Conservation (phyloP, 2,329 filamentous ascomycete genomes). For the Pseudogymnoascus sp. region DNA sequence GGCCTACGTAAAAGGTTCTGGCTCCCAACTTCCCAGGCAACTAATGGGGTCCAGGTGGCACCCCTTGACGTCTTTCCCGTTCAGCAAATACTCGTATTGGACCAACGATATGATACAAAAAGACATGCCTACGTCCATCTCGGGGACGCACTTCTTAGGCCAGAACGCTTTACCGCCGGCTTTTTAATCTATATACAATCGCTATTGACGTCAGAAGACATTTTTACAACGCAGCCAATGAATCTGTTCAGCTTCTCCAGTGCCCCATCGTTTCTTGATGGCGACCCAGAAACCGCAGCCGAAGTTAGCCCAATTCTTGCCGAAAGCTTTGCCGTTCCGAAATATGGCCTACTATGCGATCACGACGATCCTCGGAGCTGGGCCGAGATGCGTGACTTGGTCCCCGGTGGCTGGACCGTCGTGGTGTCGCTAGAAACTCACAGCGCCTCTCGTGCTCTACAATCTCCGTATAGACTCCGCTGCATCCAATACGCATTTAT, state of each 20-base stretch:
- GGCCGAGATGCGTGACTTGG: neutral
- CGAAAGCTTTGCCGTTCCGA: constrained; percentile 13
- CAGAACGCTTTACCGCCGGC: neutral
- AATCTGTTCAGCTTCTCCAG: constrained; percentile 16
- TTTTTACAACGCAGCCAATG: constrained; percentile 9
- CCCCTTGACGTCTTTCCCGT: neutral
- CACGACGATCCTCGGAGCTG: neutral
- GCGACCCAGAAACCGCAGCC: neutral
- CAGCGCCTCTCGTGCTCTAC: neutral
- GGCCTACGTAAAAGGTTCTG: neutral
- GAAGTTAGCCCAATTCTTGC: constrained; percentile 14
- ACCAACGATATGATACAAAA: neutral
- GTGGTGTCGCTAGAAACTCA: neutral
- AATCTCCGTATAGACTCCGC: neutral
- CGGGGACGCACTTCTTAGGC: neutral
- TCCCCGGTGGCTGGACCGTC: neutral
- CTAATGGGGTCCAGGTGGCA: neutral
- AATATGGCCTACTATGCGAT: neutral
- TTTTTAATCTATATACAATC: neutral
- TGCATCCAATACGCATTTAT: neutral
- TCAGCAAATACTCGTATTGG: neutral
- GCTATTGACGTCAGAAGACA: neutral
- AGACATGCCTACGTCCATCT: neutral
- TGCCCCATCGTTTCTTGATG: constrained; percentile 11
- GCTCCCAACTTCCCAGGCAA: neutral